Evolutionary conservation across 768 basidiomycete genomes (phyloP).

Genomic region (Xerocomellus intermedius): DNA sequence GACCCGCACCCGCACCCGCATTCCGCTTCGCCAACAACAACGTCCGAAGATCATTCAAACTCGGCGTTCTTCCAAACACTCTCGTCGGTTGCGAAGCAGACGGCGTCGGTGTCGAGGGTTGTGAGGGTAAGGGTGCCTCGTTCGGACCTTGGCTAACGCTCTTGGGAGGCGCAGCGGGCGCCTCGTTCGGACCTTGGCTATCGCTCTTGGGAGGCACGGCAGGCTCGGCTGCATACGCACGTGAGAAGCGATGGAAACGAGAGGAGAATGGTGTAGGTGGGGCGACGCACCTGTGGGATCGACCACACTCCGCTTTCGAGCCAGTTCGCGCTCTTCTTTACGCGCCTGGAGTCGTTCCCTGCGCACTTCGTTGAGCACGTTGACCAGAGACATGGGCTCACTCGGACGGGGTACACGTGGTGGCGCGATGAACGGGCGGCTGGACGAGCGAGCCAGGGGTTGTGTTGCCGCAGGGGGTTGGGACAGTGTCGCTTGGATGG

Average conservation of each 20-base stretch:
- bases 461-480: conserved; percentile 2
- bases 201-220: not conserved
- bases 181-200: not conserved
- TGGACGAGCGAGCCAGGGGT: not conserved
- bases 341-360: not conserved
- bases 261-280: not conserved
- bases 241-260: not conserved
- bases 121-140: not conserved
- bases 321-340: not conserved
- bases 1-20: not conserved
- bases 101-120: not conserved
- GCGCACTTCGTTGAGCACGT: conserved; percentile 24
- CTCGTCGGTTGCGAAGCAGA: not conserved
- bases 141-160: not conserved
- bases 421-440: conserved; percentile 20
- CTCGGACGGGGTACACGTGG: conserved; percentile 19
- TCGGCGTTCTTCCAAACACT: conserved; percentile 6
- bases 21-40: conserved; percentile 15
- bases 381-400: conserved; percentile 18
- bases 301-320: not conserved
- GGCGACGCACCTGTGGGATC: not conserved
- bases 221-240: not conserved
- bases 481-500: not conserved
- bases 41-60: conserved; percentile 16
- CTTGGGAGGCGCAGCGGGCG: not conserved